Base-by-base conservation (phyloP, 139 green algal species). In the Chlorella sp. region DNA sequence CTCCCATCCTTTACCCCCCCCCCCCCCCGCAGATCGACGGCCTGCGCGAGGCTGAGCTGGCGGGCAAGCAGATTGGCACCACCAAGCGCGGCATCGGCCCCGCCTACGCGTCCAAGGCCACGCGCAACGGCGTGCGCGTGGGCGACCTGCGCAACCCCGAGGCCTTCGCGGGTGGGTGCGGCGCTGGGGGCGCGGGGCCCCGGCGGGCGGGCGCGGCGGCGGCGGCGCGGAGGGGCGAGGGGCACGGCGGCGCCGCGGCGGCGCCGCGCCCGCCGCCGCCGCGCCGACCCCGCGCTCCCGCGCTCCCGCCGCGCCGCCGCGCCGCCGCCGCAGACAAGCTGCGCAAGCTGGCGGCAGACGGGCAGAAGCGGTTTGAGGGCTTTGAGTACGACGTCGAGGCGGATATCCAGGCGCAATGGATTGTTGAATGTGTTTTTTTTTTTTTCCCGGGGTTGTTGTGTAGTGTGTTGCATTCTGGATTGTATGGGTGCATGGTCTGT, bases 1-100 rank as follows among this genome's bases (percentile, higher is more conserved):
- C 7, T 21, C 31, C 33, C 69, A 59, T 19, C 41, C 11, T 40
- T 38, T 1, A 33, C 29, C 31, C 5, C 40, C 33, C 9, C 9
- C 12, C 29, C 36, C 60, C 35, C 60, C 17, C 15, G 19, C 23
- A 55, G 5, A 38, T 27, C 0, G 27, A 8, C 5, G 1, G 3
- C 2, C 41, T 29, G n/a, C 9, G 3, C 43, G 5, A 2, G 25
- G 25, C 45, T 38, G 19, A 14, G 21, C 55, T 33, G 12, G 64
- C 80, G 76, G 85, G 90, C 61, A 92, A 92, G 71, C 93, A 95
- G 82, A 99, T 99, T 45, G 96, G 96, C 63, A 99, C 96, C 48
- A 99, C 96, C 36, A 97, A 97, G 84, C 90, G 96, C 56, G 96
- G 96, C 80, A 99, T 99, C 78, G 96, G 96, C 33, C 96, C 95